phyloP scores from a whole-genome alignment of 2,329 filamentous ascomycete genomes.

The Alternaria brassicicola region DNA sequence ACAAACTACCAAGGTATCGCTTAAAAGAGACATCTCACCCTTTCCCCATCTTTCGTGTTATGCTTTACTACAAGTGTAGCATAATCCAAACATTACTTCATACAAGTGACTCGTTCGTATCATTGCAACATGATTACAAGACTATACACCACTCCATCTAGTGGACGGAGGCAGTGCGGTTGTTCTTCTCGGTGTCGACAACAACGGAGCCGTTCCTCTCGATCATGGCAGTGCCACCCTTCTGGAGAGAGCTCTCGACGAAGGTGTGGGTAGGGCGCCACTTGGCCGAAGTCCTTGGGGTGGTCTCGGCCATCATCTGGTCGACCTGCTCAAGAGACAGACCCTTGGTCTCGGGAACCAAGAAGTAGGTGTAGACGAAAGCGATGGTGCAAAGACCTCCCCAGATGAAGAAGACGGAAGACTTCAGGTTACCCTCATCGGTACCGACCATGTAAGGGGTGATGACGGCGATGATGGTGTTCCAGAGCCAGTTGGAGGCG shows the following conservation, averaged over 20 bases:
- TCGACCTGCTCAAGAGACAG: constrained; percentile 79
- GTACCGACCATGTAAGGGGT: constrained; percentile 74
- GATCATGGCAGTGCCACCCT: neutral
- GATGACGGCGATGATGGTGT: constrained; percentile 44
- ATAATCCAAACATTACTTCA: constrained; percentile 2
- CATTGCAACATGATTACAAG: neutral
- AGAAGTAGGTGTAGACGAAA: constrained; percentile 71
- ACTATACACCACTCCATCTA: neutral
- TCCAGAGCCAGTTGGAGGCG: constrained; percentile 78
- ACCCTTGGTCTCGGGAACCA: constrained; percentile 78
- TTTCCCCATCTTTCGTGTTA: neutral
- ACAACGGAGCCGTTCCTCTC: constrained; percentile 1
- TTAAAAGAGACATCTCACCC: neutral
- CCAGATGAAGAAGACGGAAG: constrained; percentile 59
- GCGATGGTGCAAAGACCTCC: constrained; percentile 55
- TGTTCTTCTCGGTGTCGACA: constrained; percentile 1
- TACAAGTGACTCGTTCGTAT: neutral
- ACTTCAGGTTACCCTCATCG: constrained; percentile 67
- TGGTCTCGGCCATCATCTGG: constrained; percentile 84
- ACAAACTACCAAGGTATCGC: constrained; percentile 1
- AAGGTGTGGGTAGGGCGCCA: constrained; percentile 55
- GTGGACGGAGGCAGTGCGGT: constrained; percentile 1
- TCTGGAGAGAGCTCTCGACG: constrained; percentile 1
- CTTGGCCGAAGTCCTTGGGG: constrained; percentile 72
- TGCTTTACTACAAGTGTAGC: neutral